Evolutionary conservation across 2,329 filamentous ascomycete species (phyloP), one percentile per base, ranked within the genome.

Genomic region (Amauroascus verrucosus): DNA sequence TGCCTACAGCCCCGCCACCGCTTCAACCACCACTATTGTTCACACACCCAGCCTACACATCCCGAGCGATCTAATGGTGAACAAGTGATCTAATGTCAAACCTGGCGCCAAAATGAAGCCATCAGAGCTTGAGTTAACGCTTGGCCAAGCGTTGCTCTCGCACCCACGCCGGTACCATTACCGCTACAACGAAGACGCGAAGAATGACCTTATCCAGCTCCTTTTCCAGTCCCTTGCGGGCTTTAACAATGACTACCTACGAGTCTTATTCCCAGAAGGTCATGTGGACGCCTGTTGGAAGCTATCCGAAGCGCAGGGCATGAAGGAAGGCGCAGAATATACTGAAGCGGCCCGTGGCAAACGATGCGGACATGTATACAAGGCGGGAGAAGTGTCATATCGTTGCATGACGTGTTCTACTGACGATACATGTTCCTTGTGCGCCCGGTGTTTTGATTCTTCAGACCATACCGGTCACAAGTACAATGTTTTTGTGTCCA

Each of bases 301-400:
- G 69, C 75, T 98, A 37, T 81, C 85, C 57, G 83, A 88, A 62
- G 90, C 90, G 14, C 94, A 98, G 66, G 91, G 90, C 16, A 88
- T 88, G n/a, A 78, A 88, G 54, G 89, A 95, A 64, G 91, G 93
- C 9, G 88, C 91, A 30, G 94, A 98, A 68, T 98, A 97, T 67
- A 93, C 88, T 18, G 86, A 91, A 60, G 85, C 86, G 6, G 93
- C 93, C 13, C 82, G 88, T 60, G 93, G 94, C 53, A 94, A 94
- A 70, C 84, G 89, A 45, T 98, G 93, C 67, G 94, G 93, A 3
- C 94, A 98, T 73, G 97, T 98, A 58, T 95, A 98, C 77, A 91
- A 91, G 71, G 79, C 81, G 13, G 93, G 91, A 48, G 93, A 98
- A 74, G 90, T 89, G 54, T 91, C 88, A 55, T 98, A 97, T 68